Conservation (phyloP, 306 rosid species). For the Cicer bijugum region DNA sequence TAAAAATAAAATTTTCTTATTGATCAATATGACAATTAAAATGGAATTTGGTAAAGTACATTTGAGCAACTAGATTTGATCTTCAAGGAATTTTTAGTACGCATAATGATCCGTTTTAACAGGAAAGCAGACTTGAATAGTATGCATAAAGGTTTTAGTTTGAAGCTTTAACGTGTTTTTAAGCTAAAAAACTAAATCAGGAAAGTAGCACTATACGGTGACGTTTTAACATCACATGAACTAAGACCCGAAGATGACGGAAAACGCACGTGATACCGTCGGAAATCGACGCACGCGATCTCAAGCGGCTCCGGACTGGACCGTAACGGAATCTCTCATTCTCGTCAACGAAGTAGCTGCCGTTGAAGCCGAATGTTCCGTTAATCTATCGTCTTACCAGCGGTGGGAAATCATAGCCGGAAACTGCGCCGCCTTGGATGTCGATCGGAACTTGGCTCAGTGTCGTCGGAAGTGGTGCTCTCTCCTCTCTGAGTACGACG, state of each 20-base stretch:
- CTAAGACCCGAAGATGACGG: constrained; percentile 11
- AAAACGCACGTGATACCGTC: constrained; percentile 24
- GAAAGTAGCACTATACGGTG: no score
- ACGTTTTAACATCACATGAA: no score
- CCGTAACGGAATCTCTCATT: constrained; percentile 56
- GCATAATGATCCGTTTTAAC: no score
- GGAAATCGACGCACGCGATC: constrained; percentile 65
- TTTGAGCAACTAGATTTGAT: no score
- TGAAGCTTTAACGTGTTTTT: no score
- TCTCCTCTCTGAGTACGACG: constrained; percentile 43
- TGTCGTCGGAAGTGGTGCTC: constrained; percentile 78
- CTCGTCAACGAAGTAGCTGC: constrained; percentile 75
- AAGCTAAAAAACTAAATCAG: no score
- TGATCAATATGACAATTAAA: no score
- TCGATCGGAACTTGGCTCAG: constrained; percentile 58
- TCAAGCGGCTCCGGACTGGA: constrained; percentile 73
- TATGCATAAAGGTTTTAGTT: no score
- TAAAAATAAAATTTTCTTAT: no score
- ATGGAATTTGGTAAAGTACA: no score
- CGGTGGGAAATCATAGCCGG: constrained; percentile 50
- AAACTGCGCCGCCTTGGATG: constrained; percentile 62
- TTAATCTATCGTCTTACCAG: constrained; percentile 47
- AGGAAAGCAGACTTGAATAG: no score
- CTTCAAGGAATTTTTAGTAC: no score
- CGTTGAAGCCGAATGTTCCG: constrained; percentile 76